Base-by-base conservation (phyloP, 345 rosid genomes). In the Eucalyptus regnans region DNA sequence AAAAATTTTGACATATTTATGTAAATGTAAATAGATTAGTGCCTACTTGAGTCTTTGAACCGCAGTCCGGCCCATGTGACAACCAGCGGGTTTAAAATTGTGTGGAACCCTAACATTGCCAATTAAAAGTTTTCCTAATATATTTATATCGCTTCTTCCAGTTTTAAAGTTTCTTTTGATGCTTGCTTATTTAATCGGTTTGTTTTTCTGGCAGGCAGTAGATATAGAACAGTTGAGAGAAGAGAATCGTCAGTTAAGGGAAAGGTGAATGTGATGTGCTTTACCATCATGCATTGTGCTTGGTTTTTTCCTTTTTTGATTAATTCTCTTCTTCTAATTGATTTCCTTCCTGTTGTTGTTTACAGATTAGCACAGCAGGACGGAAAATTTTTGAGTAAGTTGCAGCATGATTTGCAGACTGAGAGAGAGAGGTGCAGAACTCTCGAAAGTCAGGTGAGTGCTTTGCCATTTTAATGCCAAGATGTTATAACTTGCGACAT, bases 161-260 rank as follows among this genome's bases (percentile, higher is more conserved):
- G 43, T 33, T 68, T 71, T 62, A 37, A 71, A 71, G 84, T 41
- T 76, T 76, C 84, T 20, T 41, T 11, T 11, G 48, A 41, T 41
- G 84, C 27, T 76, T 41, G 84, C 84, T 76, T 76, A 76, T 76
- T 41, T 10, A 41, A 41, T 41, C 0, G 29, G 48, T 76, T 76
- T 76, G 48, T 41, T 76, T 41, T 22, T 76, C 48, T 76, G 84
- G 48, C 84, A 76, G 84, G 48, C 41, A 54, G 80, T 90, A 20
- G 90, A 88, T 31, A 86, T 94, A 64, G 91, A 88, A 54, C 86
- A 86, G 89, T 89, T 97, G 89, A 94, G 92, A 60, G 94, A 92
- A 91, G 98, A 97, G 91, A 97, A 94, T 86, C 88, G 52, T 46
- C 92, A 88, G 87, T 92, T 96, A n/a, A 94, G 66, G 92, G 93